Percentiles rank a stretch among this genome's conserved stretches.
Conservation (phyloP, 345 rosid species). For the Salix brachista region DNA sequence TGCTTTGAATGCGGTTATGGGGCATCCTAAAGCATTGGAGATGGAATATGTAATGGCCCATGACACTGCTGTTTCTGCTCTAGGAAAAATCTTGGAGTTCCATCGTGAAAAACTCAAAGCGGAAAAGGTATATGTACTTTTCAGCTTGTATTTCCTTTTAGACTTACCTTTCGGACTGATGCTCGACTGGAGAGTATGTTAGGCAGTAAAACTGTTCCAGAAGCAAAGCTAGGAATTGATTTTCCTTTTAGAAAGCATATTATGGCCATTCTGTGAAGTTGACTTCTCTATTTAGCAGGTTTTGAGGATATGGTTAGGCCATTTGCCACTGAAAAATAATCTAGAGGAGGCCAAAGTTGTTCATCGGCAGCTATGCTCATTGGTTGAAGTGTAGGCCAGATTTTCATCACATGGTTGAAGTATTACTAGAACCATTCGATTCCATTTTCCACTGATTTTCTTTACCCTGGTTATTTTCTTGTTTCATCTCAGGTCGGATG, state of each 20-base stretch:
- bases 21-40: background rate
- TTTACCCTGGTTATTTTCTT: background rate
- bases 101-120: constrained; percentile 7
- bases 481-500: constrained; percentile 13
- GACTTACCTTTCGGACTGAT: background rate
- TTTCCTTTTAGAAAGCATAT: background rate
- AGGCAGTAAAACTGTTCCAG: background rate
- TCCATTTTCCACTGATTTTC: background rate
- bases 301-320: constrained; percentile 8
- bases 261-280: background rate
- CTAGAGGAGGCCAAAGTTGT: constrained; percentile 15
- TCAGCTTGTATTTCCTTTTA: background rate
- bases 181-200: background rate
- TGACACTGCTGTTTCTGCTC: constrained; percentile 14
- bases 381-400: constrained; percentile 14
- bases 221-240: background rate
- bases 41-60: constrained; percentile 8
- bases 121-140: background rate
- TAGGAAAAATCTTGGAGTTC: constrained; percentile 14
- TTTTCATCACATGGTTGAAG: background rate
- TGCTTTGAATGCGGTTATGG: constrained; percentile 7
- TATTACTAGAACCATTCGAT: background rate
- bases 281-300: constrained; percentile 2
- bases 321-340: constrained; percentile 10
- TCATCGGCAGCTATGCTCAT: constrained; percentile 9